These are phyloP conservation scores for Paraconiothyrium sp. DNA, from an alignment of 2,329 filamentous ascomycete species.

Conservation along the genomic window DNA sequence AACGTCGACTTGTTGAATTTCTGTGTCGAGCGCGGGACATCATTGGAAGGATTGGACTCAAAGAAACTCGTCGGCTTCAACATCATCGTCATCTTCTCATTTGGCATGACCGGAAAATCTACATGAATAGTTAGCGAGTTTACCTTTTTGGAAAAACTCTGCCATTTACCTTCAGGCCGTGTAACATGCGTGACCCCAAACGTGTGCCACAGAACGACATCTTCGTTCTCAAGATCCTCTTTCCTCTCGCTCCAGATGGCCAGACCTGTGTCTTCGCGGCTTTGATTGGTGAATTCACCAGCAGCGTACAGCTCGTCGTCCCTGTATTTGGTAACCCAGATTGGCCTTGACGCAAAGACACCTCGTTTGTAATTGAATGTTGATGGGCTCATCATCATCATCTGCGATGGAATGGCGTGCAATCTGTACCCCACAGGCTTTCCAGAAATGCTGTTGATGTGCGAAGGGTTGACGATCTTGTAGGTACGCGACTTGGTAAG, in stretches of 20 bases:
- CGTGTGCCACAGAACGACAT: slow-evolving; percentile 67
- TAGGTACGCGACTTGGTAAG: slow-evolving; percentile 56
- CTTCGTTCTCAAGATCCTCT: slow-evolving; percentile 63
- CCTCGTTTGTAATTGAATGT: slow-evolving; percentile 66
- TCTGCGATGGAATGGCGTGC: slow-evolving; percentile 59
- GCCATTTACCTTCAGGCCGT: slow-evolving; percentile 53
- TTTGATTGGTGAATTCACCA: slow-evolving; percentile 69
- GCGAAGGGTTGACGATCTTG: slow-evolving; percentile 58
- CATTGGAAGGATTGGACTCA: slow-evolving; percentile 29
- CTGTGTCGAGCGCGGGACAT: slow-evolving; percentile 9
- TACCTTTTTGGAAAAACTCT: neutral
- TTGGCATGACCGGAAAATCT: slow-evolving; percentile 68
- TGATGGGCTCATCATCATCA: slow-evolving; percentile 61
- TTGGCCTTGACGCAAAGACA: slow-evolving; percentile 67
- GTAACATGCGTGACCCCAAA: slow-evolving; percentile 68
- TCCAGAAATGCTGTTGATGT: slow-evolving; percentile 57
- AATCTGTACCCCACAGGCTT: slow-evolving; percentile 62
- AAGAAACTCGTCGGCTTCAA: slow-evolving; percentile 69
- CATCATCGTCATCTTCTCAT: slow-evolving; percentile 64
- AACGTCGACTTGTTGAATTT: slow-evolving; percentile 4
- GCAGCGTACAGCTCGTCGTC: slow-evolving; percentile 69
- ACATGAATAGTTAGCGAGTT: neutral
- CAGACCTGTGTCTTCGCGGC: slow-evolving; percentile 60
- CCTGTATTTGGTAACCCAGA: slow-evolving; percentile 66
- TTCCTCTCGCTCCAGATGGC: slow-evolving; percentile 60